These are phyloP conservation scores for Cerrena zonata DNA, from an alignment of 1,284 basidiomycete species.

Conservation along the genomic window DNA sequence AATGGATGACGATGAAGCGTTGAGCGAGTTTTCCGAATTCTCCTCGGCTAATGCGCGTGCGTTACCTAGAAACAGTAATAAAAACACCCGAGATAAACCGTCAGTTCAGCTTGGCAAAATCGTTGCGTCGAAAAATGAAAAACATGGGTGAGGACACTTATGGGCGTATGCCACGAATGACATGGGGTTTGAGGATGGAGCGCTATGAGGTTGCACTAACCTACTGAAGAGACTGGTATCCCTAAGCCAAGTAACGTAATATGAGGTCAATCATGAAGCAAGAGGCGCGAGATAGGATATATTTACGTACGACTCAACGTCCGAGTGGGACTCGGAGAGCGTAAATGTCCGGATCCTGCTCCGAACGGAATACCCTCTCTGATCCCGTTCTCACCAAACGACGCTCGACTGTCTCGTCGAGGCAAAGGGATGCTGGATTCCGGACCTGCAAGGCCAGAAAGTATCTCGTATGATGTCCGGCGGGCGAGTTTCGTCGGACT, in stretches of 20 bases:
- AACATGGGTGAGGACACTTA: too few species aligned
- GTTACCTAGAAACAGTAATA: conserved; percentile 51
- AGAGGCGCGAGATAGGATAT: too few species aligned
- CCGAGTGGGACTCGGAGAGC: conserved; percentile 65
- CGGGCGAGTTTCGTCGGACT: conserved; percentile 40
- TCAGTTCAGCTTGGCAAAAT: conserved; percentile 6
- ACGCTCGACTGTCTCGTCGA: conserved; percentile 36
- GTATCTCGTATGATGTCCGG: conserved; percentile 65
- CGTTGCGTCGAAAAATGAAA: too few species aligned
- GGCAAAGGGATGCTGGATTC: conserved; percentile 70
- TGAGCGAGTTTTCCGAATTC: conserved; percentile 27
- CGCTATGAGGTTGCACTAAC: conserved; percentile 36
- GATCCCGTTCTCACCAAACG: conserved; percentile 44
- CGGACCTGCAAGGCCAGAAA: conserved; percentile 63
- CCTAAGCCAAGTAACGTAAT: conserved; percentile 44
- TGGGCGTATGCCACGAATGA: too few species aligned
- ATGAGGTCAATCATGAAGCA: too few species aligned
- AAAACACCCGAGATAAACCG: conserved; percentile 10
- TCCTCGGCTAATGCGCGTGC: conserved; percentile 75
- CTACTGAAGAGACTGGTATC: conserved; percentile 76
- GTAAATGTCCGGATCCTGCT: conserved; percentile 40
- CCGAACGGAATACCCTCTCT: conserved; percentile 62
- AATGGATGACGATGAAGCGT: neutral
- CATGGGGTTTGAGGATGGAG: too few species aligned
- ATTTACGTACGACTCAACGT: conserved; percentile 68